A percentile compares a stretch with the other conserved stretches of the same genome.
Evolutionary conservation across 2,329 filamentous ascomycete species (phyloP).

Genomic region (Aspergillus sp.): DNA sequence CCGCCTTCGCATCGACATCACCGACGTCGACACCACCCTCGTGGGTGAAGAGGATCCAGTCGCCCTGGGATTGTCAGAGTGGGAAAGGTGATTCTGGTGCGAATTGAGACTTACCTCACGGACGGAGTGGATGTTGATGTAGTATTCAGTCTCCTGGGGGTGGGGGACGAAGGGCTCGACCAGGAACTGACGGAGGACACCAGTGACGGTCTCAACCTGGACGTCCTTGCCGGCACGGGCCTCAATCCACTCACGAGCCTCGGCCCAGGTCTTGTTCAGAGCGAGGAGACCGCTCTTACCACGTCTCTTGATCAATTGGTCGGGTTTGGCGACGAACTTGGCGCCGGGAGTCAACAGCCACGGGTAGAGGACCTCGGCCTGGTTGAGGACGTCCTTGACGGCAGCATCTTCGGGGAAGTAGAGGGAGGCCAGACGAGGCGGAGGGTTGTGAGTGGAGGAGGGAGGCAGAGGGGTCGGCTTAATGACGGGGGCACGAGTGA

Average conservation of each 20-base stretch:
- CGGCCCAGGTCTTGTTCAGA: conserved; percentile 95
- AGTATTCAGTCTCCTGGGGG: conserved; percentile 94
- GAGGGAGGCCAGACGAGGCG: conserved; percentile 85
- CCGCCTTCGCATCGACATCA: conserved; percentile 97
- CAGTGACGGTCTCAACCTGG: conserved; percentile 87
- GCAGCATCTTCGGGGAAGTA: conserved; percentile 88
- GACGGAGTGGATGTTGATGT: conserved; percentile 99
- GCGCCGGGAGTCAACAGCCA: conserved; percentile 82
- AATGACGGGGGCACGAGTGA: conserved; percentile 94
- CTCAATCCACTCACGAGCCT: conserved; percentile 91
- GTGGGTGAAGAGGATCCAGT: conserved; percentile 99
- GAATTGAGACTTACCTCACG: conserved; percentile 79
- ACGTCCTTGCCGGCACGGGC: conserved; percentile 88
- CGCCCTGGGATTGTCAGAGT: conserved; percentile 61
- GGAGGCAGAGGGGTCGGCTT: conserved; percentile 92
- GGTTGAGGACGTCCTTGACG: conserved; percentile 81
- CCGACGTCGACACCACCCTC: conserved; percentile 99
- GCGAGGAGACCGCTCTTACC: conserved; percentile 97
- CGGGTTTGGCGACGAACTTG: conserved; percentile 98
- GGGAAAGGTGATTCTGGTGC: conserved; percentile 14
- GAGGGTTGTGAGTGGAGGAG: conserved; percentile 84
- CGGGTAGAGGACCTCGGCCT: conserved; percentile 94
- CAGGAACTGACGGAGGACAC: conserved; percentile 89
- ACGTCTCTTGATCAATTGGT: conserved; percentile 99
- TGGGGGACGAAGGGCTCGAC: conserved; percentile 99